These are phyloP conservation scores for Calocybe indica DNA, from an alignment of 768 basidiomycete species.

Conservation along the genomic window DNA sequence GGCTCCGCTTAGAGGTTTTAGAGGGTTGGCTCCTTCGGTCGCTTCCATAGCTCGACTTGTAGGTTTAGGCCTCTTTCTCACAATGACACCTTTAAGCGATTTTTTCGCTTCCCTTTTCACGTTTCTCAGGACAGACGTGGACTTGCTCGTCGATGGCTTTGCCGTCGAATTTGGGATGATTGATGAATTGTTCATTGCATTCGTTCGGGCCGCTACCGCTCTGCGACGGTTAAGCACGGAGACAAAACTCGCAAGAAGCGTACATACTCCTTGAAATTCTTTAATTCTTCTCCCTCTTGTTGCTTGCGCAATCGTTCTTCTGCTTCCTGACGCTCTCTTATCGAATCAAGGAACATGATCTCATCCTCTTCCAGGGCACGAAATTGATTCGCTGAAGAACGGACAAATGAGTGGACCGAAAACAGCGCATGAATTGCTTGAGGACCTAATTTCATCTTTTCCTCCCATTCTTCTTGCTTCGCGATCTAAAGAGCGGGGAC, in stretches of 20 bases:
- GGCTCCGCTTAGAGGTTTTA: conserved; percentile 10
- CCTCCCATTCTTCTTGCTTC: conserved; percentile 93
- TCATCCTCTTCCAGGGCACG: conserved; percentile 88
- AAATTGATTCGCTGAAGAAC: conserved; percentile 70
- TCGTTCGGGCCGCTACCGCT: conserved; percentile 65
- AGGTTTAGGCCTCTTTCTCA: conserved; percentile 67
- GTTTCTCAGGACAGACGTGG: conserved; percentile 17
- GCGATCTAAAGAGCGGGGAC: conserved; percentile 48
- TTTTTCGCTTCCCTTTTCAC: conserved; percentile 63
- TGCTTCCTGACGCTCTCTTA: conserved; percentile 67
- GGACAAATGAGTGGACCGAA: conserved; percentile 5
- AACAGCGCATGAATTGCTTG: conserved; percentile 8
- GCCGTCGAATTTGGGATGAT: conserved; percentile 27
- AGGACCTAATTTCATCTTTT: conserved; percentile 70
- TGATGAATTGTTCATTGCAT: conserved; percentile 39
- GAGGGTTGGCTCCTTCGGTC: conserved; percentile 7
- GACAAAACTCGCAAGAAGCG: conserved; percentile 3
- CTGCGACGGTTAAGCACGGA: conserved; percentile 17
- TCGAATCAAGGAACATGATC: conserved; percentile 81
- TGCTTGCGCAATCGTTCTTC: conserved; percentile 73
- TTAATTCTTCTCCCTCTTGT: conserved; percentile 74
- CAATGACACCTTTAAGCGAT: conserved; percentile 70
- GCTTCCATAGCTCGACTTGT: conserved; percentile 11
- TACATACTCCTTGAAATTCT: conserved; percentile 67
- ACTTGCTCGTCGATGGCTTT: conserved; percentile 23